phyloP scores from a whole-genome alignment of 2,329 filamentous ascomycete species.

The Rutstroemia sp. region DNA sequence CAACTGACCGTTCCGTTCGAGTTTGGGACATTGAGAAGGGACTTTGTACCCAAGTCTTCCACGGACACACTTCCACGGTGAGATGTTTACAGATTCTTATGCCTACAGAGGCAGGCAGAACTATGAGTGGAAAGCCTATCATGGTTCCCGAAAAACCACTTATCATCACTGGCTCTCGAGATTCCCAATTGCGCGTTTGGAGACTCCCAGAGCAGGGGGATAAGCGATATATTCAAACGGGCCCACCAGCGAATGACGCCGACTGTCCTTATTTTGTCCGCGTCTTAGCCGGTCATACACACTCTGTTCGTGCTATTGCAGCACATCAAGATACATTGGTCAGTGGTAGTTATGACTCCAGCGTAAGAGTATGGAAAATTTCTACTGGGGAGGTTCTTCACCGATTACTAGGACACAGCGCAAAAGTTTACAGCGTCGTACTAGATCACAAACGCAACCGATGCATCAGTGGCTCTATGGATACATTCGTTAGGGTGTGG shows the following conservation, averaged over 20 bases:
- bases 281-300: slow-evolving; percentile 75
- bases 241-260: slow-evolving; percentile 62
- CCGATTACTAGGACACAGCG: slow-evolving; percentile 74
- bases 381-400: slow-evolving; percentile 87
- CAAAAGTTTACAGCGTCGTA: slow-evolving; percentile 97
- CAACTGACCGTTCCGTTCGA: slow-evolving; percentile 94
- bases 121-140: slow-evolving; percentile 62
- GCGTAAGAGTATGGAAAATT: slow-evolving; percentile 93
- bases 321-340: slow-evolving; percentile 94
- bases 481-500: slow-evolving; percentile 97
- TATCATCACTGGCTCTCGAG: slow-evolving; percentile 94
- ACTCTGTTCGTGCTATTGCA: slow-evolving; percentile 93
- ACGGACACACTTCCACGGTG: slow-evolving; percentile 95
- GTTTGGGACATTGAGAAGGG: slow-evolving; percentile 98
- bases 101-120: slow-evolving; percentile 63
- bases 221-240: slow-evolving; percentile 69
- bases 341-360: slow-evolving; percentile 93
- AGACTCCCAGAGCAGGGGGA: slow-evolving; percentile 78
- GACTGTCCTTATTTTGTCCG: slow-evolving; percentile 95
- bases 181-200: slow-evolving; percentile 92
- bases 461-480: slow-evolving; percentile 98
- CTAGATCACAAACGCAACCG: slow-evolving; percentile 85
- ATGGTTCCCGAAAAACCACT: slow-evolving; percentile 92
- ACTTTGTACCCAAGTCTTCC: slow-evolving; percentile 88
- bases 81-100: slow-evolving; percentile 91